A percentile compares a stretch with the other conserved stretches of the same genome.
phyloP scores from a whole-genome alignment of 1,284 basidiomycete genomes.

The Heterobasidion parviporum region DNA sequence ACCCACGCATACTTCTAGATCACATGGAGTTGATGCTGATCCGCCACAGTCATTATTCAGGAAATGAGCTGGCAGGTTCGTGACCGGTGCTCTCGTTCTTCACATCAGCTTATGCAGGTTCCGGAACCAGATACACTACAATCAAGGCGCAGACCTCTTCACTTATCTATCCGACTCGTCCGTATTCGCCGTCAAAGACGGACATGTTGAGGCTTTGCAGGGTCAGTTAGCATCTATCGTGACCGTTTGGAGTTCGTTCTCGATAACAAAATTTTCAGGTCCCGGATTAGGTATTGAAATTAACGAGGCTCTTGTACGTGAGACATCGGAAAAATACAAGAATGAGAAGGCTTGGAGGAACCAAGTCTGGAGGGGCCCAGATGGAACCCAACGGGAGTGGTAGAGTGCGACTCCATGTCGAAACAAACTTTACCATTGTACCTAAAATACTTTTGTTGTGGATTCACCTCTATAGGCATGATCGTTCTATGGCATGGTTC shows the following conservation, averaged over 20 bases:
- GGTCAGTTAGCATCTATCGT: slow-evolving; percentile 21
- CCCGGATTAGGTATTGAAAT: slow-evolving; percentile 66
- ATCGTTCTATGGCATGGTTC: too few species aligned
- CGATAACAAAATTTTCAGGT: slow-evolving; percentile 21
- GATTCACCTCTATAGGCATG: too few species aligned
- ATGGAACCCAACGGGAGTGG: slow-evolving; percentile 49
- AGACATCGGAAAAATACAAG: slow-evolving; percentile 29
- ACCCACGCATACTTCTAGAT: background rate
- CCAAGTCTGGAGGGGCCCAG: slow-evolving; percentile 50
- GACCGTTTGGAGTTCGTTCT: background rate
- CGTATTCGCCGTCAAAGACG: slow-evolving; percentile 56
- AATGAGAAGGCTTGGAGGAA: slow-evolving; percentile 47
- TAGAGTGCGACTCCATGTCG: slow-evolving; percentile 14
- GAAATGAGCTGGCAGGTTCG: slow-evolving; percentile 60
- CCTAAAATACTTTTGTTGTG: too few species aligned
- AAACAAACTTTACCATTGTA: too few species aligned
- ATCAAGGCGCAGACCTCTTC: slow-evolving; percentile 61
- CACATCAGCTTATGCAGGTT: background rate
- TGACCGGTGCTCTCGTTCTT: background rate
- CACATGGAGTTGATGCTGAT: background rate
- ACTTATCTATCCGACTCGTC: slow-evolving; percentile 52
- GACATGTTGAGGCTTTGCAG: slow-evolving; percentile 47
- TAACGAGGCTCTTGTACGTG: slow-evolving; percentile 56
- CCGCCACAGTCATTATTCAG: slow-evolving; percentile 44
- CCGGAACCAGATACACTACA: slow-evolving; percentile 59